Evolutionary conservation across 1,284 basidiomycete genomes (phyloP).

Genomic region (Cutaneotrichosporon sp.): DNA sequence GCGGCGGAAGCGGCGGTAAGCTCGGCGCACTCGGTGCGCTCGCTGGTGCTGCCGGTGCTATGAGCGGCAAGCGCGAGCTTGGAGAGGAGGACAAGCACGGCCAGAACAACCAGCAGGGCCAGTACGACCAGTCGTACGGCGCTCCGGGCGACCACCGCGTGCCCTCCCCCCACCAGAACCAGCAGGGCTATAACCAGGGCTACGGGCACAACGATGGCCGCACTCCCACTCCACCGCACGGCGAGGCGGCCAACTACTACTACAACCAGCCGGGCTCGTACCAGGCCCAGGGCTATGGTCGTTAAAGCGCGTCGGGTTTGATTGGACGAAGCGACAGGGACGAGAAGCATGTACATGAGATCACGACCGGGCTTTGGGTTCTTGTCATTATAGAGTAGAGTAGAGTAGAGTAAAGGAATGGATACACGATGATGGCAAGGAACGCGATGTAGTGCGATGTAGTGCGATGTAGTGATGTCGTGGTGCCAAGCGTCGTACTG

Average conservation of each 20-base stretch:
- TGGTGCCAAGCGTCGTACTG: too few species aligned
- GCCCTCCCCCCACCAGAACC: background rate
- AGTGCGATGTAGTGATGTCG: too few species aligned
- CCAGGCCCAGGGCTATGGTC: background rate
- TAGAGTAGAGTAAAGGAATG: background rate
- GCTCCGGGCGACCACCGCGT: background rate
- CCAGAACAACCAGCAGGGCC: background rate
- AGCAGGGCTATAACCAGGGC: background rate
- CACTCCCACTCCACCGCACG: background rate
- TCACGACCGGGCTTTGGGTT: background rate
- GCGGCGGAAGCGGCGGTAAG: background rate
- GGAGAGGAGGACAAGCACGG: background rate
- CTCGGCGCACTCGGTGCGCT: background rate
- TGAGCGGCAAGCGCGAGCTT: constrained; percentile 1
- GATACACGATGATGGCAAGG: background rate
- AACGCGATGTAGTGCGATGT: too few species aligned
- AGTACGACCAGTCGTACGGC: background rate
- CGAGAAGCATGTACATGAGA: background rate
- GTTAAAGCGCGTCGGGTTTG: background rate
- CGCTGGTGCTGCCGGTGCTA: background rate
- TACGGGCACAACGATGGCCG: background rate
- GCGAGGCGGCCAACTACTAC: background rate
- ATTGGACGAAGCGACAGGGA: background rate
- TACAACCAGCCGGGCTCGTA: background rate
- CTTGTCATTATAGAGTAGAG: background rate